Evolutionary conservation across 2,329 filamentous ascomycete genomes (phyloP).

Genomic region (Periglandula ipomoeae): DNA sequence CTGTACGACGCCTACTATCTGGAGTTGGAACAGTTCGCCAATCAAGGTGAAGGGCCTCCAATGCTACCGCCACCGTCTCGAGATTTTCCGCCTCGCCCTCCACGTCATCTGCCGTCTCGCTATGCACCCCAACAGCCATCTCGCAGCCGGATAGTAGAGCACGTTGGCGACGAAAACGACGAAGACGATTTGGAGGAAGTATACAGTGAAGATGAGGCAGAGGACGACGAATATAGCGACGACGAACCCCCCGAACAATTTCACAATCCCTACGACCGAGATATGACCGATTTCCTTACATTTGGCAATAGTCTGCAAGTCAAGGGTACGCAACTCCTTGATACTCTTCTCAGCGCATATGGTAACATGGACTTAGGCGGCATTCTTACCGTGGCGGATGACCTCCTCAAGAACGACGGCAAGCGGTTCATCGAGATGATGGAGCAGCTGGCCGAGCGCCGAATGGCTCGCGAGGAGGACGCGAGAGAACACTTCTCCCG

Average conservation of each 20-base stretch:
- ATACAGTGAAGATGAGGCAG: constrained; percentile 44
- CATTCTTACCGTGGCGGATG: constrained; percentile 96
- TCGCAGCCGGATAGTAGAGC: constrained; percentile 63
- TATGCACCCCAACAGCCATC: constrained; percentile 61
- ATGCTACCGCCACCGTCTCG: constrained; percentile 38
- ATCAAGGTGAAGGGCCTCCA: constrained; percentile 63
- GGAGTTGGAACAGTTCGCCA: constrained; percentile 94
- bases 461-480: constrained; percentile 95
- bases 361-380: constrained; percentile 61
- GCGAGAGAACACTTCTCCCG: constrained; percentile 54
- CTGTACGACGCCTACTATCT: constrained; percentile 98
- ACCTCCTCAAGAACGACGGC: constrained; percentile 95
- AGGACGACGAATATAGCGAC: constrained; percentile 54
- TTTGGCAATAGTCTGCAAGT: constrained; percentile 97
- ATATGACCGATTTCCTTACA: constrained; percentile 82
- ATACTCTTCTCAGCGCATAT: constrained; percentile 34
- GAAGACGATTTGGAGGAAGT: constrained; percentile 44
- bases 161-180: constrained; percentile 47
- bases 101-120: constrained; percentile 47
- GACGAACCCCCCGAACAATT: constrained; percentile 61
- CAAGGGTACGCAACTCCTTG: constrained; percentile 55
- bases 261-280: constrained; percentile 52
- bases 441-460: constrained; percentile 94
- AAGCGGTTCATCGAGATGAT: constrained; percentile 99
- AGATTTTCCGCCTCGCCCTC: constrained; percentile 50